Evolutionary conservation across 805 yeast genomes (phyloP).

Genomic region (Brettanomyces anomalus): DNA sequence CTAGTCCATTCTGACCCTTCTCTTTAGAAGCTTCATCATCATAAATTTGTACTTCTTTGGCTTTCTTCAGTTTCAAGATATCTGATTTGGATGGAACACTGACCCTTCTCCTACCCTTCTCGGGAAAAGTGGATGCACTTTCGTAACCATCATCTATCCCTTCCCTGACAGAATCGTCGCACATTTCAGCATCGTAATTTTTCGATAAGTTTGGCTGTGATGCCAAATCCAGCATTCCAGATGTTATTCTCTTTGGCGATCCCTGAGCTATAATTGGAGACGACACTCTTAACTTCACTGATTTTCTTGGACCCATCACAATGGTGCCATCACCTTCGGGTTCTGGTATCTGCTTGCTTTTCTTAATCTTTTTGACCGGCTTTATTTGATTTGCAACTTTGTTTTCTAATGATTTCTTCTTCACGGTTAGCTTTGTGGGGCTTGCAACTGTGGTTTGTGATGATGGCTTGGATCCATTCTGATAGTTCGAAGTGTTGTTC

Average conservation of each 20-base stretch:
- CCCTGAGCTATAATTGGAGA: conserved; percentile 27
- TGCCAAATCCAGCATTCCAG: conserved; percentile 25
- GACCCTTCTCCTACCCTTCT: conserved; percentile 10
- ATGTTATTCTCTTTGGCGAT: conserved; percentile 27
- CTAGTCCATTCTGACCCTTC: background rate
- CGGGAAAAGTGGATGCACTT: conserved; percentile 8
- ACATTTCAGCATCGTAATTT: conserved; percentile 11
- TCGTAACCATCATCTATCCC: conserved; percentile 15
- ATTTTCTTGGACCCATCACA: conserved; percentile 15
- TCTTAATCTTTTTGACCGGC: background rate
- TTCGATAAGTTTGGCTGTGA: conserved; percentile 28
- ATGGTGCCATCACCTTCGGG: conserved; percentile 9
- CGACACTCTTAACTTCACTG: conserved; percentile 14
- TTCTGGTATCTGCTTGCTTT: background rate
- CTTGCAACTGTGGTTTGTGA: too few species aligned
- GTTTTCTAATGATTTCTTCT: background rate
- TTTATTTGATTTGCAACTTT: background rate
- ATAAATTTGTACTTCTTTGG: background rate
- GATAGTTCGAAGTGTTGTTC: conserved; percentile 5
- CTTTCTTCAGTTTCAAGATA: conserved; percentile 7
- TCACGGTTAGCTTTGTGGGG: too few species aligned
- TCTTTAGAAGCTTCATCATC: background rate
- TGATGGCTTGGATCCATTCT: too few species aligned
- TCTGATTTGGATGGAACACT: conserved; percentile 25
- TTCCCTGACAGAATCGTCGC: conserved; percentile 5